phyloP scores from a whole-genome alignment of 148 eudicot genomes.

The Fagopyrum tataricum region DNA sequence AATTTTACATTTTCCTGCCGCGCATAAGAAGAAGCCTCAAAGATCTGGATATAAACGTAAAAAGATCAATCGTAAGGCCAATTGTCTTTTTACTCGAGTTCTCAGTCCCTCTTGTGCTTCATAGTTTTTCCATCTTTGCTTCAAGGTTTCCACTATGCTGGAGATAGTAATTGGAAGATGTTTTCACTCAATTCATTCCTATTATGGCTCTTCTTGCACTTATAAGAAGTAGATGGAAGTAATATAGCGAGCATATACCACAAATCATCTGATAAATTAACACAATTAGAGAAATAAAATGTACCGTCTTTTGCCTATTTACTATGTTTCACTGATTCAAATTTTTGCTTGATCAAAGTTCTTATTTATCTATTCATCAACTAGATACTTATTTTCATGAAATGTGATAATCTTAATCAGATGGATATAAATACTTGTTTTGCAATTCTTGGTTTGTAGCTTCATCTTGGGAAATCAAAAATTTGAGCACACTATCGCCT shows the following conservation, averaged over 20 bases:
- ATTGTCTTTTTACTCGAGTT: conserved; percentile 11
- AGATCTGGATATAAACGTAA: conserved; percentile 81
- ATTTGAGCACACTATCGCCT: conserved; percentile 32
- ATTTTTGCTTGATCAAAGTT: background rate
- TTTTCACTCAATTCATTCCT: background rate
- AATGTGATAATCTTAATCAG: background rate
- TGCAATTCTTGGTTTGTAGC: conserved; percentile 38
- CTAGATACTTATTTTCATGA: background rate
- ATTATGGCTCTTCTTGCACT: background rate
- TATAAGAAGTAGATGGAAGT: background rate
- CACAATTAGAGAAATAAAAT: background rate
- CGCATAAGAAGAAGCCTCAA: conserved; percentile 77
- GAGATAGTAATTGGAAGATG: background rate
- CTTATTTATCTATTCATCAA: background rate
- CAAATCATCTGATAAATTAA: background rate
- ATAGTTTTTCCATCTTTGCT: background rate
- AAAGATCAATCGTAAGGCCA: conserved; percentile 65
- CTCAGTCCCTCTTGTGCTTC: background rate
- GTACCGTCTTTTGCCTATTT: background rate
- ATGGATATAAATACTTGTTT: background rate
- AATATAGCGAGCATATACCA: background rate
- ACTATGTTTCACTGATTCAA: background rate
- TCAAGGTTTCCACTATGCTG: background rate
- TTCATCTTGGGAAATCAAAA: conserved; percentile 90
- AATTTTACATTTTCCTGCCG: conserved; percentile 79